Conservation (phyloP, 768 basidiomycete genomes). For the Nidula microcarpa region DNA sequence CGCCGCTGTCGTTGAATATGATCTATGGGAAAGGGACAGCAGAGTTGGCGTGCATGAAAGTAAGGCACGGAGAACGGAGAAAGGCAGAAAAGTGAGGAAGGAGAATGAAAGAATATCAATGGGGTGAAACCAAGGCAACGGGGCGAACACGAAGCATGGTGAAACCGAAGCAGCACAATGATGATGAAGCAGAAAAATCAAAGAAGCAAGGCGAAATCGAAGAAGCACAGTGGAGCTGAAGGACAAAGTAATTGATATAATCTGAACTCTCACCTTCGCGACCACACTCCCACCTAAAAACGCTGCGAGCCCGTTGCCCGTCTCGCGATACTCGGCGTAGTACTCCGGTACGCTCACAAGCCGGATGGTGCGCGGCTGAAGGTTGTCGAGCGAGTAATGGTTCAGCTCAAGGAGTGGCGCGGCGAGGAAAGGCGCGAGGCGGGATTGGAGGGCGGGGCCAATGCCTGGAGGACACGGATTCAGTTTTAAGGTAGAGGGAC, state of each 20-base stretch:
- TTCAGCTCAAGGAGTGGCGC: conserved; percentile 45
- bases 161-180: background rate
- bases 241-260: no score
- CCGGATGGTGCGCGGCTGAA: conserved; percentile 65
- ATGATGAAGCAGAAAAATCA: background rate
- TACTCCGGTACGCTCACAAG: conserved; percentile 78
- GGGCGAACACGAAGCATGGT: background rate
- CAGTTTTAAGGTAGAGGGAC: background rate
- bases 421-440: conserved; percentile 59
- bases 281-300: conserved; percentile 82
- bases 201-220: background rate
- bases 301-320: conserved; percentile 75
- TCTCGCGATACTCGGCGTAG: conserved; percentile 87
- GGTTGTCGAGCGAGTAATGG: conserved; percentile 42
- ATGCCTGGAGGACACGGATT: conserved; percentile 39
- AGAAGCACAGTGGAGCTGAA: no score
- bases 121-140: no score
- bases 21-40: conserved; percentile 39
- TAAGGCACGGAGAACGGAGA: conserved; percentile 1
- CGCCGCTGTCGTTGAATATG: conserved; percentile 65
- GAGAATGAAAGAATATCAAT: background rate
- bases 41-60: no score
- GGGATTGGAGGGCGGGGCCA: conserved; percentile 65
- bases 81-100: background rate
- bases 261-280: conserved; percentile 59